Evolutionary conservation across 768 basidiomycete species (phyloP).

Genomic region (Coprinopsis sp.): DNA sequence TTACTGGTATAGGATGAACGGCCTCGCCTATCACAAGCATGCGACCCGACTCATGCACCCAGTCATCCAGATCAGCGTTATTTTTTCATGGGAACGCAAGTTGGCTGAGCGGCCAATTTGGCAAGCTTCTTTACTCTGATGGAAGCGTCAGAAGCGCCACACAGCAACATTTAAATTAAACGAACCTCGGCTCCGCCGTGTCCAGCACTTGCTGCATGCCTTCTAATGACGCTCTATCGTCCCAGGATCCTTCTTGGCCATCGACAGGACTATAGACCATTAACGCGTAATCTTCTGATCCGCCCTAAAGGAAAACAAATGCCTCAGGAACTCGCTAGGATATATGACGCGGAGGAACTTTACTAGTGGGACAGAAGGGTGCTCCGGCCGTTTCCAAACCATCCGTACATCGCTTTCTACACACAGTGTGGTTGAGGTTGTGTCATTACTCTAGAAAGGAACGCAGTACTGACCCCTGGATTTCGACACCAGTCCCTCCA

Average conservation of each 20-base stretch:
- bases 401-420: constrained; percentile 28
- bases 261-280: constrained; percentile 27
- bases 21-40: constrained; percentile 51
- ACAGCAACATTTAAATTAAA: neutral
- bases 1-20: constrained; percentile 50
- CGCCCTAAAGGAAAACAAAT: constrained; percentile 27
- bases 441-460: neutral
- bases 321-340: neutral
- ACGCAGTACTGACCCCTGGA: neutral
- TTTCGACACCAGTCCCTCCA: too few relatives aligned
- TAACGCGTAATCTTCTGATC: constrained; percentile 26
- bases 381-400: constrained; percentile 30
- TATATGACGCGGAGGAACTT: constrained; percentile 6
- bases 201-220: constrained; percentile 26
- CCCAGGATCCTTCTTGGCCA: constrained; percentile 25
- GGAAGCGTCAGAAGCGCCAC: neutral
- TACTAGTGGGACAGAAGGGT: constrained; percentile 30
- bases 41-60: constrained; percentile 43
- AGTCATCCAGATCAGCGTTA: constrained; percentile 41
- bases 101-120: constrained; percentile 27
- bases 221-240: constrained; percentile 25
- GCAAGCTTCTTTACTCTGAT: constrained; percentile 34
- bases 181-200: constrained; percentile 35
- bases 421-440: neutral
- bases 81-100: constrained; percentile 36